Evolutionary conservation across 805 yeast species (phyloP), one percentile per base, ranked within the genome.

Genomic region (Pichia ethanolica): DNA sequence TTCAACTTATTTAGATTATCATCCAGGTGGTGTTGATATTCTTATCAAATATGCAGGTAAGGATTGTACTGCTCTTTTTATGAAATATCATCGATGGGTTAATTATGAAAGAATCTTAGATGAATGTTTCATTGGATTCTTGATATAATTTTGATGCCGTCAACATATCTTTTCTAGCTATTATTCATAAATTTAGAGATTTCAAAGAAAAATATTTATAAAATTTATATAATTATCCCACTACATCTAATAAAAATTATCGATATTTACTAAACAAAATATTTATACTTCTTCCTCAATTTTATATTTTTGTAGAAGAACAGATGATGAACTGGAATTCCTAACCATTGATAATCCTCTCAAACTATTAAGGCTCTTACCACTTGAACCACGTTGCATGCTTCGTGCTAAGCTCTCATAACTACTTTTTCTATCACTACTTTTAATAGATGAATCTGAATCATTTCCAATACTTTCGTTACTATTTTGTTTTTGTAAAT

Each of bases 1-100:
- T n/a, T 82, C 97, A 0, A 81, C 85, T 11, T 91, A 93, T 64
- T 61, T 93, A 35, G 71, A 78, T 48, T 93, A 82, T 64, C 99
- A 91, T 57, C 99, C 99, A 0, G 99, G 99, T 35, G 99, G 99
- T 2, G 81, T 73, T 5, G 80, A 78, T 7, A 87, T 89, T 59
- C 68, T 91, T 39, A 71, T 87, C 79, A 76, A 79, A 45, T 79
- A 85, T 59, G 93, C 95, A 1, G 97, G 97, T 0, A 72, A 73
- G 45, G 97, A 91, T 62, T 93, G 91, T 1, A 88, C 96, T 4
- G 56, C 67, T 3, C 60, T 86, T 52, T 91, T 91, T 60, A 79
- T 82, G 64, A 81, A 82, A 65, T 86, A 83, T 53, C 82, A 78
- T 54, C 58, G 68, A 11, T 68, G 70, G 99, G 96, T 91, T 6